Conservation (phyloP, 352 stramenopile genomes). For the Sclerospora graminicola region DNA sequence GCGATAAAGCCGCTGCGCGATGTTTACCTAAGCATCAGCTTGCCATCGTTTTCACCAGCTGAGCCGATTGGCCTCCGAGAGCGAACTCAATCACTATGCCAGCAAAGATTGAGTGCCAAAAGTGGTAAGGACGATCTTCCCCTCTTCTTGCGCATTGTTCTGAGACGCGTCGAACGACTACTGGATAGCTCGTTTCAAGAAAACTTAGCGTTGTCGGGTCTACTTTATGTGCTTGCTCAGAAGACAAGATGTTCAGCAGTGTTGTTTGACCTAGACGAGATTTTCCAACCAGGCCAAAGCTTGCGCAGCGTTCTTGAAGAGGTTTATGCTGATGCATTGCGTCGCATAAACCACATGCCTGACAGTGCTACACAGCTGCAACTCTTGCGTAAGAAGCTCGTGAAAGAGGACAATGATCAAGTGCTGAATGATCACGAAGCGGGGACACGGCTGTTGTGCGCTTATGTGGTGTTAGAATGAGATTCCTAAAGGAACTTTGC, state of each 20-base stretch:
- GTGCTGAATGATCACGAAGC: slow-evolving; percentile 50
- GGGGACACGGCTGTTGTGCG: slow-evolving; percentile 54
- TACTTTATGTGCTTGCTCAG: slow-evolving; percentile 63
- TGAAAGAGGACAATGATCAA: slow-evolving; percentile 59
- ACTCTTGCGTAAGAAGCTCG: slow-evolving; percentile 50
- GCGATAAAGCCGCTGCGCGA: slow-evolving; percentile 58
- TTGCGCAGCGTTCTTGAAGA: slow-evolving; percentile 76
- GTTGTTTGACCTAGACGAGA: slow-evolving; percentile 49
- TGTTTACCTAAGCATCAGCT: slow-evolving; percentile 50
- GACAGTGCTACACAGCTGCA: slow-evolving; percentile 34
- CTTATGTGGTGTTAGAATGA: slow-evolving; percentile 78
- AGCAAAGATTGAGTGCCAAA: slow-evolving; percentile 8
- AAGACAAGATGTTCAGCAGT: slow-evolving; percentile 37
- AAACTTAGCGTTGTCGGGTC: slow-evolving; percentile 68
- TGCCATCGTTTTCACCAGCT: slow-evolving; percentile 63
- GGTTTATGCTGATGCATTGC: slow-evolving; percentile 54
- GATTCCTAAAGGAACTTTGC: slow-evolving; percentile 78
- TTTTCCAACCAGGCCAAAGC: slow-evolving; percentile 27
- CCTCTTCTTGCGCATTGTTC: slow-evolving; percentile 62
- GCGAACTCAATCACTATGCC: slow-evolving; percentile 13
- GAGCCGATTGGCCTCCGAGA: slow-evolving; percentile 22
- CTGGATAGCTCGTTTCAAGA: slow-evolving; percentile 79
- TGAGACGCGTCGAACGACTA: slow-evolving; percentile 63
- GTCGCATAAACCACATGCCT: slow-evolving; percentile 46
- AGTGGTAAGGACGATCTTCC: slow-evolving; percentile 16